A percentile compares a stretch with the other conserved stretches of the same genome.
phyloP scores from a whole-genome alignment of 2,329 filamentous ascomycete species.

The Septoria petroselini region DNA sequence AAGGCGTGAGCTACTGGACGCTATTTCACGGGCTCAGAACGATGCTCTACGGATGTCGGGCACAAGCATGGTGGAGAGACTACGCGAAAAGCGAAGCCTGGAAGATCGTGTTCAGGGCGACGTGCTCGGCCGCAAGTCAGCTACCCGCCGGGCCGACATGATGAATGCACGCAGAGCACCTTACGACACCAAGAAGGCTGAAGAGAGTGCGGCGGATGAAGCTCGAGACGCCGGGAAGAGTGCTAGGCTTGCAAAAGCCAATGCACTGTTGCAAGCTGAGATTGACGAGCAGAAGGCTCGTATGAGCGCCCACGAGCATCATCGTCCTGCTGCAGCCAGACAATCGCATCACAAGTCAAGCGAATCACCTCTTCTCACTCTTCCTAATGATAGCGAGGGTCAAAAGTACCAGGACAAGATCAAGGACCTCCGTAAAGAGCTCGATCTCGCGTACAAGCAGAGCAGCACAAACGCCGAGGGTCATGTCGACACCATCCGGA shows the following conservation, averaged over 20 bases:
- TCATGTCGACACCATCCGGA: conserved; percentile 23
- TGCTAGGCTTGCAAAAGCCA: conserved; percentile 28
- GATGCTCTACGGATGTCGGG: conserved; percentile 11
- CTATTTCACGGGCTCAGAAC: conserved; percentile 2
- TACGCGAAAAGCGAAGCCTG: conserved; percentile 9
- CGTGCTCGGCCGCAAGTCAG: conserved; percentile 17
- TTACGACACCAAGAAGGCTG: conserved; percentile 19
- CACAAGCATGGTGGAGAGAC: conserved; percentile 3
- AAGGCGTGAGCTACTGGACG: conserved; percentile 15
- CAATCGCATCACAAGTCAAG: conserved; percentile 18
- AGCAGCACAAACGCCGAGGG: conserved; percentile 25
- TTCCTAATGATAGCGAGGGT: conserved; percentile 18
- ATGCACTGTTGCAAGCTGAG: conserved; percentile 29
- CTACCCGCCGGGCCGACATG: conserved; percentile 29
- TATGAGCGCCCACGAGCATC: conserved; percentile 30
- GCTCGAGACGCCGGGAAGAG: conserved; percentile 21
- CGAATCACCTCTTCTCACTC: neutral
- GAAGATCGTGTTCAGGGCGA: conserved; percentile 12
- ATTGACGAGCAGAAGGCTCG: conserved; percentile 32
- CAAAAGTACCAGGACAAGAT: conserved; percentile 27
- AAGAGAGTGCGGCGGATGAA: conserved; percentile 19
- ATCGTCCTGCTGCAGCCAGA: conserved; percentile 4
- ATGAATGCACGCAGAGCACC: conserved; percentile 28
- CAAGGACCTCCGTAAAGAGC: conserved; percentile 24
- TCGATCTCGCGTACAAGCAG: conserved; percentile 28